Evolutionary conservation across 176 grass and related monocot genomes (phyloP), one percentile per base, ranked within the genome.

Genomic region (Oryza glaberrima): DNA sequence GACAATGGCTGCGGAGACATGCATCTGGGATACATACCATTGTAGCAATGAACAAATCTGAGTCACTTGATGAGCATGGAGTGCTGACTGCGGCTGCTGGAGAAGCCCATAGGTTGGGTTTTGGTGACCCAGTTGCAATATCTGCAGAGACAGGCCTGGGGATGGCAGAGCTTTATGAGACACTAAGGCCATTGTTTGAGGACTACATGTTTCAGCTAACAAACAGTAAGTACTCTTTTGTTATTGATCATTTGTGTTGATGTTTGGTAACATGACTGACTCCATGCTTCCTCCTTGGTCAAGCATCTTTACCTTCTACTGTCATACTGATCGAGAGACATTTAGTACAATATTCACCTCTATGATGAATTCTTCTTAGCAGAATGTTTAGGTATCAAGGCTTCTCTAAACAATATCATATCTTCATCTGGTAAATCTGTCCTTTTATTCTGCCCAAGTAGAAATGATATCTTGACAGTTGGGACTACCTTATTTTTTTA

Each of bases 101-200:
- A 58, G 93, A 98, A 80, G 96, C 96, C 46, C 87, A 98, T 82
- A 92, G 72, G 82, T 88, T 98, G 89, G 96, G 96, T 19, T 95
- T 98, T 87, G 96, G 96, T 67, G 96, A 98, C 66, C 93, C 93
- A n/a, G 83, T 98, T 94, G 91, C 96, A 19, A 98, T 98, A 87
- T 98, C 96, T n/a, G 93, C 93, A 61, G 96, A 98, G 80, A 98
- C 96, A 75, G 96, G 96, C 15, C 86, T 98, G 47, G 96, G 93
- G 38, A 95, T 95, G 96, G 96, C 93, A 66, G 96, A 98, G 69
- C 93, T 98, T 83, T 98, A 98, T 85, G 96, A 95, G 67, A 76
- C 70, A 70, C 87, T 98, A 34, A 80, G 87, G 49, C 93, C 96
- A 73, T 60, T 95, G 80, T 92, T 98, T 73, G 96, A 98, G 61